Base-by-base conservation (phyloP, 2,329 filamentous ascomycete genomes). In the Aspergillus japonicus region DNA sequence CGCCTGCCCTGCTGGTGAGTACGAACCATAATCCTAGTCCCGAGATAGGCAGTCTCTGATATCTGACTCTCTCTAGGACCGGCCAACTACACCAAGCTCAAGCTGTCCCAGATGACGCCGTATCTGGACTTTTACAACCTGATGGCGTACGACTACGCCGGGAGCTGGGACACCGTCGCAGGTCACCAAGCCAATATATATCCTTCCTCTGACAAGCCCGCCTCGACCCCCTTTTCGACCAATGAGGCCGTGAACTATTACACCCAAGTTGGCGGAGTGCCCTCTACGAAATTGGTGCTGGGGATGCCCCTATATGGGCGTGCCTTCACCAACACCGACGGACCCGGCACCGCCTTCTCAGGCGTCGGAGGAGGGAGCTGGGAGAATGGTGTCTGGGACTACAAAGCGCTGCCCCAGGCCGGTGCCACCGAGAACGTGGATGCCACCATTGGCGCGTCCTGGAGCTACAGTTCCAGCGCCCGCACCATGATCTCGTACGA, bases 231-330 rank as follows among this genome's bases (percentile, higher is more conserved):
- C 0, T 96, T 95, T 78, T 91, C 85, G 70, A 91, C 89, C 8
- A 79, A 83, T 5, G 80, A 82, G 0, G 92, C 92, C 0, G 77
- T 97, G 1, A 78, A 87, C 10, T 81, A 88, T 69, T 98, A 97
- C 77, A 80, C 84, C 44, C 74, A 80, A 2, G 81, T 80, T 1
- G 87, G 87, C 14, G 68, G 71, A 4, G 87, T 97, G 0, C 75
- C 83, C 0, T 72, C 86, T 0, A 72, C 81, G 59, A 96, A 96
- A 78, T 85, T 98, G 50, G 89, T 96, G 5, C 74, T 97, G n/a
- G 93, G 94, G 3, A 95, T 96, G 91, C 93, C 94, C 6, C 80
- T 98, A n/a, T 97, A 97, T 73, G 94, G 94, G 4, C 90, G 92
- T 47, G 87, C 91, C 0, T 98, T 97, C 72, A 82, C 87, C 68